Conservation (phyloP, 2,329 filamentous ascomycete species). For the Cyphellophora attinorum region DNA sequence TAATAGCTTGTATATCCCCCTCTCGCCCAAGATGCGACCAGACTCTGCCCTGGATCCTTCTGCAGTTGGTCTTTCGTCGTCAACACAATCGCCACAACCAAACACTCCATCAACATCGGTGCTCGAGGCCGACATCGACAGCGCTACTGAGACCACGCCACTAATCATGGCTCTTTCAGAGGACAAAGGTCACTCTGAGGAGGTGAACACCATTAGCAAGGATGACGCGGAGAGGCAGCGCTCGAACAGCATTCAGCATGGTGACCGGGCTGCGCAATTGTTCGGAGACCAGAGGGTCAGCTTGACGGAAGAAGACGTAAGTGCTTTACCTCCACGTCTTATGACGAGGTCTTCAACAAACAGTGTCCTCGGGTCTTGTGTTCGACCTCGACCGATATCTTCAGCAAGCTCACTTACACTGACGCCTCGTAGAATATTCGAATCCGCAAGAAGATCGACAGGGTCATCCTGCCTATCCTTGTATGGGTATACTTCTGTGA, state of each 20-base stretch:
- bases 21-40: no score
- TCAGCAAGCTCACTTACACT: conserved; percentile 1
- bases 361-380: no score
- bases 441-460: conserved; percentile 54
- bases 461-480: conserved; percentile 41
- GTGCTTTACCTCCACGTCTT: conserved; percentile 1
- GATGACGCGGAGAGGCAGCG: conserved; percentile 8
- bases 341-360: no score
- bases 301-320: conserved; percentile 28
- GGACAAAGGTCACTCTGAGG: conserved; percentile 11
- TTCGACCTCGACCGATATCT: neutral
- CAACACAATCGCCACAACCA: no score
- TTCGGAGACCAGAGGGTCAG: conserved; percentile 20
- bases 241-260: conserved; percentile 11
- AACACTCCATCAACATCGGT: no score
- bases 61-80: no score
- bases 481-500: conserved; percentile 39
- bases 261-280: conserved; percentile 16
- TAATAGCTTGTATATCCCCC: no score
- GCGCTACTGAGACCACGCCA: neutral
- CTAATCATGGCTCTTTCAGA: neutral
- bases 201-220: conserved; percentile 7
- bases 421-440: conserved; percentile 34
- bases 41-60: no score
- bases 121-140: no score